Base-by-base conservation (phyloP, 2,329 filamentous ascomycete species). In the Alternaria solani region DNA sequence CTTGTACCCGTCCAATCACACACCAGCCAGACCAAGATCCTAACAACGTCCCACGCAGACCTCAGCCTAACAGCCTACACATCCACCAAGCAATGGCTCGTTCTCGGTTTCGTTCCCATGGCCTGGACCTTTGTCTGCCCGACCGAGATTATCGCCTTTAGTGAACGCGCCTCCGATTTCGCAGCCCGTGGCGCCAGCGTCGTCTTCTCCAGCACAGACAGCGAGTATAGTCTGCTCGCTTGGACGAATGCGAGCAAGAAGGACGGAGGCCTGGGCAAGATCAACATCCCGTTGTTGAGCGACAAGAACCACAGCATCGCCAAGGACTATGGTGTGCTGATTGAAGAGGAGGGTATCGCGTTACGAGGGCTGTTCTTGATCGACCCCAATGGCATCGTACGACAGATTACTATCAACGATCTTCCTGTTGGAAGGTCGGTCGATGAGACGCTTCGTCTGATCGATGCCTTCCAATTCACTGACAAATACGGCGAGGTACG, bases 81-180 rank as follows among this genome's bases (percentile, higher is more conserved):
- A 30, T 71, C 73, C 44, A 78, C 73, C 66, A 81, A 82, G 61
- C 80, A 84, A 79, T 85, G 88, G 88, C 84, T 89, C 60, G 81
- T 89, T 69, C 86, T 90, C 34, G 84, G 87, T 65, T 89, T 89
- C 82, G 87, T 89, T 76, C 88, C 88, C 58, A 87, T 88, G 80
- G 87, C 88, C 70, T 90, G 88, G 83, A 89, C 87, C 67, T 89
- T 89, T 68, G 87, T 89, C 74, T 89, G 87, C 81, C 86, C 86
- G 28, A 87, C 86, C 73, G 86, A 89, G 78, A 88, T 89, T 78
- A 84, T 88, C 71, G 86, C 87, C 72, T 89, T 86, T 80, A 87
- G 85, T 76, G 85, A 88, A 57, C 85, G 86, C 55, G 81, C 86
- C n/a, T 75, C 84, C 55, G 85, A 87, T 69, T 89, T 89, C 78